phyloP scores from a whole-genome alignment of 768 basidiomycete genomes.

The Tulasnella sp. region DNA sequence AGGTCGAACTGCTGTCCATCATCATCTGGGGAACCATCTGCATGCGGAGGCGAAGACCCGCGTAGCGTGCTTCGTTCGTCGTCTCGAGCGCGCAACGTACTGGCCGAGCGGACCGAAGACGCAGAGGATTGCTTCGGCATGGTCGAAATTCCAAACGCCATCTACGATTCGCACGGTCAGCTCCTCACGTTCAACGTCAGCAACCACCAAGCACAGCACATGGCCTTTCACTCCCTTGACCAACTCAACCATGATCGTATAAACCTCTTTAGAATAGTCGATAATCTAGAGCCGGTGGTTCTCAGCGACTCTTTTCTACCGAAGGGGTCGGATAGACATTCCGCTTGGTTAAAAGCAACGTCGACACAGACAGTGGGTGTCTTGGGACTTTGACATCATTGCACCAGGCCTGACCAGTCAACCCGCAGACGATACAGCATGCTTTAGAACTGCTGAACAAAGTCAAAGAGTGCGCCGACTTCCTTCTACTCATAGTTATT shows the following conservation, averaged over 20 bases:
- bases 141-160: slow-evolving; percentile 28
- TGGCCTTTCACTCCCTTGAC: slow-evolving; percentile 27
- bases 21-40: neutral
- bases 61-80: slow-evolving; percentile 30
- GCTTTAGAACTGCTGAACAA: slow-evolving; percentile 61
- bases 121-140: slow-evolving; percentile 28
- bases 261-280: slow-evolving; percentile 65
- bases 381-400: neutral
- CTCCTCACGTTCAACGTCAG: slow-evolving; percentile 1
- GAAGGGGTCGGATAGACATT: slow-evolving; percentile 2
- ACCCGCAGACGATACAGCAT: slow-evolving; percentile 53
- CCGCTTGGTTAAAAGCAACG: slow-evolving; percentile 28
- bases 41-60: slow-evolving; percentile 18
- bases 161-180: neutral
- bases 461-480: slow-evolving; percentile 42
- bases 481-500: neutral
- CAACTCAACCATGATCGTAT: slow-evolving; percentile 60
- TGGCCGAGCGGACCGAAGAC: slow-evolving; percentile 25
- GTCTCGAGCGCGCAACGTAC: slow-evolving; percentile 13
- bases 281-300: slow-evolving; percentile 58
- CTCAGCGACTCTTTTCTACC: slow-evolving; percentile 42
- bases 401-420: neutral
- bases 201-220: slow-evolving; percentile 11
- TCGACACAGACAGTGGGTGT: slow-evolving; percentile 25
- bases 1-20: slow-evolving; percentile 4